phyloP scores from a whole-genome alignment of 1,284 basidiomycete species.

The Leccinum pseudoinsigne region DNA sequence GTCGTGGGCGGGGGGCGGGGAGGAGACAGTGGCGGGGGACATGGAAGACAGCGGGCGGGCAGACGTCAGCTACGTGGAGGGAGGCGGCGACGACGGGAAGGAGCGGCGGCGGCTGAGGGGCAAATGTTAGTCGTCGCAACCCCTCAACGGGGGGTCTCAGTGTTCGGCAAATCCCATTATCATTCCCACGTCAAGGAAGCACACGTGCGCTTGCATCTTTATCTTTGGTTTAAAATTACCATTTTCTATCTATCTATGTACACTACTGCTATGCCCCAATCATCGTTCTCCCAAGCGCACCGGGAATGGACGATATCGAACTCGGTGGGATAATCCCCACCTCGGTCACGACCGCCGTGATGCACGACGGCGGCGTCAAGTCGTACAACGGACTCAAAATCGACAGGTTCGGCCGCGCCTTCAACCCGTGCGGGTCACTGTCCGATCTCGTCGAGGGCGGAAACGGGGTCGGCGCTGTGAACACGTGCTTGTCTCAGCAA shows the following conservation, averaged over 20 bases:
- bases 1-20: constrained; percentile 9
- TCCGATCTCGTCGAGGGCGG: constrained; percentile 26
- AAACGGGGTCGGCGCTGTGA: constrained; percentile 28
- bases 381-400: constrained; percentile 89
- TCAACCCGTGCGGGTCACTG: constrained; percentile 6
- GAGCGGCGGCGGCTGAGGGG: constrained; percentile 8
- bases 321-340: constrained; percentile 90
- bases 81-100: constrained; percentile 5
- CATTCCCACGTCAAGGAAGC: constrained; percentile 12
- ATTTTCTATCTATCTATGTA: constrained; percentile 6
- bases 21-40: constrained; percentile 17
- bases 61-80: constrained; percentile 13
- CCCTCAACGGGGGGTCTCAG: constrained; percentile 13
- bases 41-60: constrained; percentile 21
- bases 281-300: constrained; percentile 54
- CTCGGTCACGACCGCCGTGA: constrained; percentile 96
- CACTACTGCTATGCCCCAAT: constrained; percentile 22
- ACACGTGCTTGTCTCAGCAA: constrained; percentile 10
- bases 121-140: background rate
- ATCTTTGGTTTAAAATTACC: background rate
- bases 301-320: constrained; percentile 77
- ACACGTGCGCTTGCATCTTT: constrained; percentile 22
- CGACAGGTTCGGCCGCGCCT: constrained; percentile 53
- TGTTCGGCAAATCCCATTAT: constrained; percentile 17
- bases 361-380: constrained; percentile 84